Evolutionary conservation across 2,329 filamentous ascomycete genomes (phyloP).

Genomic region (Colletotrichum eleusines): DNA sequence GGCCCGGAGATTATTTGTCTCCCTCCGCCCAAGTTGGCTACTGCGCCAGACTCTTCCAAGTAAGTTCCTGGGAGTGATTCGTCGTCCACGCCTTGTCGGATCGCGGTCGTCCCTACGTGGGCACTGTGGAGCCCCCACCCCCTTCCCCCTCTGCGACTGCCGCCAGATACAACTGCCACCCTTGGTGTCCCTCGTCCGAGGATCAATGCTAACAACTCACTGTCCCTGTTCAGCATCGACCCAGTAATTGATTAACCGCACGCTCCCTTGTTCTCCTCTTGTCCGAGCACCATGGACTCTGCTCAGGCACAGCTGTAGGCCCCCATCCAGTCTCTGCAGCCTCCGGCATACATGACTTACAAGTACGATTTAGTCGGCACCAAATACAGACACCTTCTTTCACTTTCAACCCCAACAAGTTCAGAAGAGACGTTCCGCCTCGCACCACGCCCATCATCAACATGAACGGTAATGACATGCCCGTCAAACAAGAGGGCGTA

Average conservation of each 20-base stretch:
- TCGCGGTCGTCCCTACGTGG: constrained; percentile 52
- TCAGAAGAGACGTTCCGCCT: constrained; percentile 58
- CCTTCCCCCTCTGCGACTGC: constrained; percentile 41
- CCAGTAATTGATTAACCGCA: constrained; percentile 53
- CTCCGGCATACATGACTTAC: constrained; percentile 47
- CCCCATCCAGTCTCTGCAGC: constrained; percentile 44
- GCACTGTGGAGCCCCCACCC: constrained; percentile 46
- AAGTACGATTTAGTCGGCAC: constrained; percentile 59
- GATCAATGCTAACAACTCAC: constrained; percentile 56
- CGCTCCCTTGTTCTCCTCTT: constrained; percentile 48
- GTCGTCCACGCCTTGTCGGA: constrained; percentile 49
- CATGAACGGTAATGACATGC: constrained; percentile 66
- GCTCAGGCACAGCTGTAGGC: constrained; percentile 66
- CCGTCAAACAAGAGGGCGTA: constrained; percentile 61
- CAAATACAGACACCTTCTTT: constrained; percentile 64
- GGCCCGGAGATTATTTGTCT: constrained; percentile 48
- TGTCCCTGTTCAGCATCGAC: constrained; percentile 51
- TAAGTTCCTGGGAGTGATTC: constrained; percentile 54
- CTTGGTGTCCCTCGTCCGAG: constrained; percentile 47
- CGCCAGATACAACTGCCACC: constrained; percentile 46
- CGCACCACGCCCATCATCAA: constrained; percentile 58
- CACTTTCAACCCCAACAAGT: constrained; percentile 61
- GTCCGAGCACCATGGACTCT: constrained; percentile 62
- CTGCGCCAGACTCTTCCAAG: constrained; percentile 53
- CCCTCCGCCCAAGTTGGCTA: constrained; percentile 46